Evolutionary conservation across 1,139 yeast species (phyloP), one percentile per base, ranked within the genome.

Genomic region (Candida dubliniensis): DNA sequence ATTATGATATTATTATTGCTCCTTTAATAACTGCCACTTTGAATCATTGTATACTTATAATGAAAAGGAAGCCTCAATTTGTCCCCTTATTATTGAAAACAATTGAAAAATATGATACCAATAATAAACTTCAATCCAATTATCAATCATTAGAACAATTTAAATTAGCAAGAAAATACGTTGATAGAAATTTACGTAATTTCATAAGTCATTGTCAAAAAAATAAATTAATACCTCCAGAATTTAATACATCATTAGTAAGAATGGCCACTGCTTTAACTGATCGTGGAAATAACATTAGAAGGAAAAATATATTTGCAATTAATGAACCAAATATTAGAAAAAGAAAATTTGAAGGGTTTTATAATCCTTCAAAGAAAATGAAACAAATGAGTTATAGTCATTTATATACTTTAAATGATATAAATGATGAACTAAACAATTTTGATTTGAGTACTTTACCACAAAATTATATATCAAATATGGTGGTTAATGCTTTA

Each of bases 361-460:
- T 67, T 47, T 50, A 54, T 14, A 66, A 66, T 43, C 48, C 64
- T 1, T 48, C 69, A 8, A 70, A 65, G 44, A 63, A 60, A 39
- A 38, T 72, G 14, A 61, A 61, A 33, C 46, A 59, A 5, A 48
- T 59, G 26, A 76, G 71, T 51, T 74, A 71, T 55, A 67, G 67
- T 47, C 59, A 59, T 44, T 60, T 74, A 43, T 91, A 81, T 60
- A 79, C 83, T 36, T 71, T 91, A 46, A 82, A 85, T 47, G 84
- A 81, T 42, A 70, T 82, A 2, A 62, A 66, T 30, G 82, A 84
- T 59, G 81, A 84, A 39, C 63, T 83, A 39, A 77, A 81, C 25
- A 71, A 75, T 40, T 85, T 88, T 57, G 93, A 90, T 60, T 79
- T 89, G 41, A 75, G 87, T 7, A 68, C 79, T 8, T 69, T 91